phyloP scores from a whole-genome alignment of 2,329 filamentous ascomycete genomes.

The Chaetomiaceae sp. region DNA sequence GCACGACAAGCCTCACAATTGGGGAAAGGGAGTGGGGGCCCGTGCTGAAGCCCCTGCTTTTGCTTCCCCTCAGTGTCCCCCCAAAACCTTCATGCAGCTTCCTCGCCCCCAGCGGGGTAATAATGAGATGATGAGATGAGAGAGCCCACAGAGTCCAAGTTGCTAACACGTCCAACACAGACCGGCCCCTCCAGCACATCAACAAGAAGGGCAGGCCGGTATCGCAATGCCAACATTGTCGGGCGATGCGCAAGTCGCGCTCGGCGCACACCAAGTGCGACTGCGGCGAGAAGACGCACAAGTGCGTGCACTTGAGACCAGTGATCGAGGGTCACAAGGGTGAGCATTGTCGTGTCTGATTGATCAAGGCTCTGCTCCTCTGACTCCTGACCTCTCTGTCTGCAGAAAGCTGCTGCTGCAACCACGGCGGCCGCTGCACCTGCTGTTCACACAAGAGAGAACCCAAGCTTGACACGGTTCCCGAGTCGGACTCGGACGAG shows the following conservation, averaged over 20 bases:
- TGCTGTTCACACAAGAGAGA: constrained; percentile 64
- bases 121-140: neutral
- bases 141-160: neutral
- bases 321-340: constrained; percentile 55
- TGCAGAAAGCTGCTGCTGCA: constrained; percentile 63
- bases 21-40: neutral
- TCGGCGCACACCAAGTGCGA: constrained; percentile 94
- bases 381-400: constrained; percentile 30
- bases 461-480: constrained; percentile 54
- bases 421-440: constrained; percentile 62
- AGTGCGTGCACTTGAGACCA: constrained; percentile 57
- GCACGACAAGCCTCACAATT: neutral
- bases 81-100: neutral
- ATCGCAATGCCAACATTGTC: constrained; percentile 96
- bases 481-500: constrained; percentile 57
- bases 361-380: constrained; percentile 26
- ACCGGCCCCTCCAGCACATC: constrained; percentile 87
- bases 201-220: constrained; percentile 97
- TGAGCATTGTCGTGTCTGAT: constrained; percentile 37
- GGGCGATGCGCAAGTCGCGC: constrained; percentile 91
- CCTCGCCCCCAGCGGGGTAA: constrained; percentile 16
- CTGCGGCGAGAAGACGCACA: constrained; percentile 86
- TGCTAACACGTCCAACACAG: constrained; percentile 43
- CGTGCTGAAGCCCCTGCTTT: constrained; percentile 7
- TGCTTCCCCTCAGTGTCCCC: constrained; percentile 6